Conservation (phyloP, 164 flowering plant species). For the Vitis vinifera region ASM3070453v1 NC_081810.1:21483501-21484000, state of each 20-base stretch:
- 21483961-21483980: conserved; percentile 84
- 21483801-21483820: too few relatives aligned
- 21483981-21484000: conserved; percentile 86
- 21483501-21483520: neutral
- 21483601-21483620: conserved; percentile 67
- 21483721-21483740: neutral
- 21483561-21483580: conserved; percentile 89
- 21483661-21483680: neutral
- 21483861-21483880: neutral
- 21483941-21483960: conserved; percentile 90
- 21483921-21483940: conserved; percentile 96
- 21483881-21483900: conserved; percentile 70
- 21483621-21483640: conserved; percentile 86
- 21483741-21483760: neutral
- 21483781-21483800: too few relatives aligned
- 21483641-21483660: conserved; percentile 53
- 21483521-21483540: neutral
- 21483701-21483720: neutral
- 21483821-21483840: too few relatives aligned
- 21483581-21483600: conserved; percentile 81
- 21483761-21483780: too few relatives aligned
- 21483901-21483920: conserved; percentile 91
- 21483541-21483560: neutral
- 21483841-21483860: too few relatives aligned
- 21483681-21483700: neutral